Conservation (phyloP, 768 basidiomycete genomes). For the Mycena kentingensis region DNA sequence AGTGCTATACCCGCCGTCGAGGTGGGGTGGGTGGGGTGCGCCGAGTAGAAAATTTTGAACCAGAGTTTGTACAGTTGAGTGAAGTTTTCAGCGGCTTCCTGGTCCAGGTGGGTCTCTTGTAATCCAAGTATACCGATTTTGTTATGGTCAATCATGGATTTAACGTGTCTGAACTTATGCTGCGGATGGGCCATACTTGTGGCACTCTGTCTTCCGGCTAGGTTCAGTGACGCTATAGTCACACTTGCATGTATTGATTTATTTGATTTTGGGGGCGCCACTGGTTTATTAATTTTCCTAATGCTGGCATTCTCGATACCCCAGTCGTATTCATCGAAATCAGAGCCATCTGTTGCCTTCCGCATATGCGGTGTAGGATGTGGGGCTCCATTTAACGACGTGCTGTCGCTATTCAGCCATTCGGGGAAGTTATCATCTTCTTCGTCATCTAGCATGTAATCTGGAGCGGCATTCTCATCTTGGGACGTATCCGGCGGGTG, state of each 20-base stretch:
- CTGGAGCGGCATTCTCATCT: too few species aligned
- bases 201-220: conserved; percentile 12
- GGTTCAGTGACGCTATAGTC: conserved; percentile 10
- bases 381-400: too few species aligned
- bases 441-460: too few species aligned
- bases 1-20: conserved; percentile 23
- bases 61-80: not conserved
- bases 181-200: not conserved
- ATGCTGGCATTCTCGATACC: not conserved
- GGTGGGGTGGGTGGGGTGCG: not conserved
- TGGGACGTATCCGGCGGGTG: too few species aligned
- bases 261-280: not conserved
- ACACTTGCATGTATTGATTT: conserved; percentile 5
- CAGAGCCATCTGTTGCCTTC: too few species aligned
- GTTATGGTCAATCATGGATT: conserved; percentile 13
- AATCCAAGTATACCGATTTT: conserved; percentile 23
- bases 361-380: too few species aligned
- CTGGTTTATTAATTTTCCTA: not conserved
- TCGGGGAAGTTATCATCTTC: too few species aligned
- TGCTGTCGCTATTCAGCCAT: too few species aligned
- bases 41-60: conserved; percentile 9
- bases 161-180: conserved; percentile 24
- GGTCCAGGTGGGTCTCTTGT: conserved; percentile 25
- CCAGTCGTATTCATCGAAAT: not conserved
- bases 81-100: conserved; percentile 2